A percentile compares a stretch with the other conserved stretches of the same genome.
phyloP scores from a whole-genome alignment of 108 stramenopile species.

The Pseudonitzschia multiseries region DNA sequence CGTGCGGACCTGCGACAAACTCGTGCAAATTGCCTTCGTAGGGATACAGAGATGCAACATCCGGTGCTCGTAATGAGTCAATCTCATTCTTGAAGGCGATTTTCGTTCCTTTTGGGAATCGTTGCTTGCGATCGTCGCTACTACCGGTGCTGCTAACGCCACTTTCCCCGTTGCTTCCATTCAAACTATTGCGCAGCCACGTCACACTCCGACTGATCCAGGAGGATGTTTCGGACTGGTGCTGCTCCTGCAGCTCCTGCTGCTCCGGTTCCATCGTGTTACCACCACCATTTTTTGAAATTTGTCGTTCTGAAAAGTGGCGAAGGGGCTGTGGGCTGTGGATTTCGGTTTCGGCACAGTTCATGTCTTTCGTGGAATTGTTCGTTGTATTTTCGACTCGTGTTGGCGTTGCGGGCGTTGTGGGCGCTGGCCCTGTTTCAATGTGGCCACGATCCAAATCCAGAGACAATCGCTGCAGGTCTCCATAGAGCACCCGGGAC shows the following conservation, averaged over 20 bases:
- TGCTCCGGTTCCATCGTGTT: neutral
- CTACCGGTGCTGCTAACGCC: neutral
- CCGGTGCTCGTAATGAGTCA: constrained; percentile 65
- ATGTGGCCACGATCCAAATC: constrained; percentile 57
- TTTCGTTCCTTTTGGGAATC: constrained; percentile 43
- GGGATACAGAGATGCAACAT: constrained; percentile 73
- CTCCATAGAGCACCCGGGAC: constrained; percentile 86
- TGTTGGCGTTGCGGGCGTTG: neutral
- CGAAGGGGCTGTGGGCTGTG: neutral
- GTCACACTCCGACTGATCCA: neutral
- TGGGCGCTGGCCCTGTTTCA: too few relatives aligned
- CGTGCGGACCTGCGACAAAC: constrained; percentile 84
- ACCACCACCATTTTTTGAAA: neutral
- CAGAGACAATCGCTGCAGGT: constrained; percentile 67
- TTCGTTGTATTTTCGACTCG: neutral
- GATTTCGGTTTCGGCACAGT: neutral
- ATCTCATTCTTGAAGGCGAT: constrained; percentile 45
- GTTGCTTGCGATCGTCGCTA: neutral
- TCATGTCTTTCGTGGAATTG: neutral
- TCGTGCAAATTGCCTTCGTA: constrained; percentile 91
- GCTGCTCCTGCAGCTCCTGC: too few relatives aligned
- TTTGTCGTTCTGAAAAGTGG: neutral
- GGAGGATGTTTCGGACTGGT: neutral
- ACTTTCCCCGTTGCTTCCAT: neutral
- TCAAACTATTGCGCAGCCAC: constrained; percentile 1